Evolutionary conservation across 2,329 filamentous ascomycete species (phyloP).

Genomic region (Penicillium sp.): DNA sequence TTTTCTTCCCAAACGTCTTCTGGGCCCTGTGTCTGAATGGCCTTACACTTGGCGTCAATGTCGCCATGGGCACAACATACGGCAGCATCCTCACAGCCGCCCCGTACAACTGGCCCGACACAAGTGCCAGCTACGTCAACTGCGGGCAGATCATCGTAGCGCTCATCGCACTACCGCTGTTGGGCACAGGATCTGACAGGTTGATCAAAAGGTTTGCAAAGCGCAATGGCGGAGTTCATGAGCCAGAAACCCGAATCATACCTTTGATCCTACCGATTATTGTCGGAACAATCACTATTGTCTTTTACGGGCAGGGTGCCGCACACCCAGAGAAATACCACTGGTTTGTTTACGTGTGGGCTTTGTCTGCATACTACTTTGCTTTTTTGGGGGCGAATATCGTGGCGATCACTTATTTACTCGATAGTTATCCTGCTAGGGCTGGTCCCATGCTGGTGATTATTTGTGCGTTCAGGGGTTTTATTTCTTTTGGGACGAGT

Average conservation of each 20-base stretch:
- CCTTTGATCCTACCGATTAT: conserved; percentile 38
- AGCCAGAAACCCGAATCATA: conserved; percentile 44
- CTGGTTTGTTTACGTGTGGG: conserved; percentile 28
- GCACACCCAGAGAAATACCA: conserved; percentile 34
- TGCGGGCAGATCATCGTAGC: conserved; percentile 44
- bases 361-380: conserved; percentile 28
- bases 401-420: conserved; percentile 47
- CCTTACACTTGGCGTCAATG: conserved; percentile 41
- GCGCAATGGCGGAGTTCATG: conserved; percentile 43
- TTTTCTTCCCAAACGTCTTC: conserved; percentile 46
- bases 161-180: conserved; percentile 41
- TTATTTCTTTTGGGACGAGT: conserved; percentile 48
- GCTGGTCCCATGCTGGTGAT: conserved; percentile 48
- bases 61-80: conserved; percentile 46
- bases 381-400: conserved; percentile 45
- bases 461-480: conserved; percentile 49
- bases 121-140: conserved; percentile 40
- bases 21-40: conserved; percentile 46
- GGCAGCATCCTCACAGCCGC: conserved; percentile 37
- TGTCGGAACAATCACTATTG: conserved; percentile 40
- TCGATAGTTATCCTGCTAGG: conserved; percentile 49
- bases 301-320: conserved; percentile 43
- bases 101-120: conserved; percentile 43
- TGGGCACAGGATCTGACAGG: conserved; percentile 44
- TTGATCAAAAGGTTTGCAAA: conserved; percentile 39